A percentile compares a stretch with the other conserved stretches of the same genome.
Evolutionary conservation across 2,329 filamentous ascomycete genomes (phyloP).

Genomic region (Lojkania enalia): DNA sequence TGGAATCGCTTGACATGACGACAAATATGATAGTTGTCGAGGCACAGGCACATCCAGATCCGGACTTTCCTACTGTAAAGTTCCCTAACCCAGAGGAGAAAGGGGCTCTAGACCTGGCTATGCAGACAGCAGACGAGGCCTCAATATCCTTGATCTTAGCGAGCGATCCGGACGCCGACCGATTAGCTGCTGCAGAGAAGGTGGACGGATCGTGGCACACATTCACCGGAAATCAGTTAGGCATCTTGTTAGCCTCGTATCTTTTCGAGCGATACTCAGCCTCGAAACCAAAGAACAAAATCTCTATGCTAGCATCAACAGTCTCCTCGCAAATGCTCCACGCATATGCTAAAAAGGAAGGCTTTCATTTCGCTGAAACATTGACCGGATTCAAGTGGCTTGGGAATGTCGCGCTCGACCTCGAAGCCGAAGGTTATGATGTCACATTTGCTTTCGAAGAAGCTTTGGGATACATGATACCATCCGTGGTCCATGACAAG

Average conservation of each 20-base stretch:
- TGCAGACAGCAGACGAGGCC: slow-evolving; percentile 56
- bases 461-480: slow-evolving; percentile 69
- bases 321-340: slow-evolving; percentile 67
- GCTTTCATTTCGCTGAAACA: slow-evolving; percentile 63
- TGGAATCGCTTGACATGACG: slow-evolving; percentile 43
- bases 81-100: slow-evolving; percentile 69
- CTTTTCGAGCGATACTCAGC: slow-evolving; percentile 54
- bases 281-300: slow-evolving; percentile 42
- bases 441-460: slow-evolving; percentile 66
- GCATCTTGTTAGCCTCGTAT: slow-evolving; percentile 62
- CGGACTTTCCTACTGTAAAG: slow-evolving; percentile 65
- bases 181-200: slow-evolving; percentile 64
- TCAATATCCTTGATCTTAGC: slow-evolving; percentile 59
- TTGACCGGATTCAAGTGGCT: slow-evolving; percentile 72
- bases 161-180: slow-evolving; percentile 68
- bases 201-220: slow-evolving; percentile 61
- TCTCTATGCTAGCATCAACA: slow-evolving; percentile 64
- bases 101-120: slow-evolving; percentile 63
- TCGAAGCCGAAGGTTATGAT: slow-evolving; percentile 53
- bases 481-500: slow-evolving; percentile 65
- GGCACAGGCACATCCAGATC: slow-evolving; percentile 61
- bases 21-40: slow-evolving; percentile 54
- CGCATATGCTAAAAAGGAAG: slow-evolving; percentile 58
- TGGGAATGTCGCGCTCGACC: slow-evolving; percentile 61
- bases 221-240: slow-evolving; percentile 68